Percentiles rank a stretch among this genome's conserved stretches.
These are phyloP conservation scores for Hymenoscyphus occultus DNA, from an alignment of 2,329 filamentous ascomycete genomes.

Conservation along the genomic window DNA sequence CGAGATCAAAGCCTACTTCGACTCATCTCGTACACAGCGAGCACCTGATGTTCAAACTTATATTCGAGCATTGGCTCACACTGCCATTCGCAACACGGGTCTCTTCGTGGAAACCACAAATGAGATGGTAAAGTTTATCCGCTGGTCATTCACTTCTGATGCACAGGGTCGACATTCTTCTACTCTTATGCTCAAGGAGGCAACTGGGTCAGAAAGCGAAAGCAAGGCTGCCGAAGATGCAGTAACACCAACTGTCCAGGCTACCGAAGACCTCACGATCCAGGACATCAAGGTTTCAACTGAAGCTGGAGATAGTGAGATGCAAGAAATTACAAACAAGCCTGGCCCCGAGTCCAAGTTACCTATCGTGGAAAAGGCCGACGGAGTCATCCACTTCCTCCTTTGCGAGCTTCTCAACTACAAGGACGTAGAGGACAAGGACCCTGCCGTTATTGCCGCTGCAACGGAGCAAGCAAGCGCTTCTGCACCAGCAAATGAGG, in stretches of 20 bases:
- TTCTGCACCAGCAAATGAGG: conserved; percentile 21
- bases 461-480: conserved; percentile 20
- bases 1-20: conserved; percentile 79
- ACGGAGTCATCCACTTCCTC: conserved; percentile 92
- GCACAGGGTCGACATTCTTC: conserved; percentile 43
- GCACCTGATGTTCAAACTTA: conserved; percentile 69
- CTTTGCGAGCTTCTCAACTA: conserved; percentile 90
- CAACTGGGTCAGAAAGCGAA: conserved; percentile 11
- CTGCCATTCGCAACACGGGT: conserved; percentile 77
- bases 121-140: conserved; percentile 72
- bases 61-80: conserved; percentile 71
- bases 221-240: conserved; percentile 30
- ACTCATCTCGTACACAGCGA: conserved; percentile 50
- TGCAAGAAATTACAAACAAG: conserved; percentile 62
- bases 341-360: conserved; percentile 65
- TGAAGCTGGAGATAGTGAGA: conserved; percentile 56
- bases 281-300: conserved; percentile 59
- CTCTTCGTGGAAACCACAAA: conserved; percentile 86
- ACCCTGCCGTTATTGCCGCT: conserved; percentile 42
- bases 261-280: conserved; percentile 37
- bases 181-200: conserved; percentile 37
- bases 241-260: conserved; percentile 35
- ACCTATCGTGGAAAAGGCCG: conserved; percentile 85
- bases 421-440: conserved; percentile 86
- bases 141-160: conserved; percentile 49